Conservation (phyloP, 257 asterid species). For the Forsythia viridissima region DNA sequence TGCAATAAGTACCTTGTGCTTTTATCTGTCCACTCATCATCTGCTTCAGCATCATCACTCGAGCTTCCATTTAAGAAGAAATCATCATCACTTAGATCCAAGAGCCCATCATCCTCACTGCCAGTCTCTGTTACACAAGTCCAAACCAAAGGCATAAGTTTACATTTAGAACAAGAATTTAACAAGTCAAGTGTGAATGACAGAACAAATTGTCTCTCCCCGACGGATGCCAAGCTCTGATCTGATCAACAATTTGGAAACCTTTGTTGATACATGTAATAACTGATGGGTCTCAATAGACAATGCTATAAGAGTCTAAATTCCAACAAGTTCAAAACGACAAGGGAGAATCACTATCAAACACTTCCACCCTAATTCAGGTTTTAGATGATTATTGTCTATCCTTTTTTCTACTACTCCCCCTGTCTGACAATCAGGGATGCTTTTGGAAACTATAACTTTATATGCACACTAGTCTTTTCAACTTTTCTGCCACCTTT, state of each 20-base stretch:
- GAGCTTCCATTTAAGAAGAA: constrained; percentile 87
- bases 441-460: neutral
- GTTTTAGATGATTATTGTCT: neutral
- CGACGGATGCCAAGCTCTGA: constrained; percentile 1
- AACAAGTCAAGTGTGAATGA: neutral
- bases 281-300: neutral
- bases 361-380: neutral
- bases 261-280: neutral
- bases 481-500: neutral
- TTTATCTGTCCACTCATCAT: constrained; percentile 83
- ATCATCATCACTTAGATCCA: constrained; percentile 86
- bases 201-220: neutral
- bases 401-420: neutral
- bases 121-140: constrained; percentile 74
- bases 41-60: constrained; percentile 91
- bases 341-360: neutral
- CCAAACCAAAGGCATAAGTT: constrained; percentile 23
- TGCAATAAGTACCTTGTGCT: constrained; percentile 63
- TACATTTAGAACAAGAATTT: constrained; percentile 1
- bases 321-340: neutral
- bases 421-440: neutral
- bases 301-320: no score
- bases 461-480: neutral
- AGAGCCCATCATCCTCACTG: constrained; percentile 91
- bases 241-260: neutral